Evolutionary conservation across 257 asterid species (phyloP), one percentile per base, ranked within the genome.

Genomic region (Solanum pinnatisectum): DNA sequence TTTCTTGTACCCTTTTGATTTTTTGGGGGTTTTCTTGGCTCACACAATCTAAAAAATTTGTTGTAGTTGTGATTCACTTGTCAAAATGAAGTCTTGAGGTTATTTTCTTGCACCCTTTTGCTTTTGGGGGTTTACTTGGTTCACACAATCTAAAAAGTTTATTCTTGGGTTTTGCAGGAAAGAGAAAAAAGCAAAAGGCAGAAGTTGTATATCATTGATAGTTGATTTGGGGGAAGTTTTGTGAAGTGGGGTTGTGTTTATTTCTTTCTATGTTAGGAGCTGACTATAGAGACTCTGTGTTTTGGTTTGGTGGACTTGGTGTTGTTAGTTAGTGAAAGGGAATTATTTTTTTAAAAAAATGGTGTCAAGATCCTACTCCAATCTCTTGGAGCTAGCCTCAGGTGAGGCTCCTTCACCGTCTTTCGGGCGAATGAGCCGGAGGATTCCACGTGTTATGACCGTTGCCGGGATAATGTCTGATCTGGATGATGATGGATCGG

Each of bases 331-430:
- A 52, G 87, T 59, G 84, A 37, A 81, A 81, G 83, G 49, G 33
- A 30, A 5, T 49, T 39, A 0, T 2, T 37, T 3, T 1, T 15
- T 15, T 3, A 37, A 32, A 79, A 76, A 84, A 82, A 94, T 96
- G 98, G 98, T 95, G 88, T 96, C 98, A 71, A 93, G 96, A 90
- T 96, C 98, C 85, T 96, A 96, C 89, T 95, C 98, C 84, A 96
- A 96, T 89, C 92, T 96, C 25, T 84, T 96, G 77, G 98, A 95
- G 92, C 93, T 96, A 30, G 98, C 98, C 73, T 95, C 98, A 5
- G 98, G 98, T 18, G 98, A 96, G 84, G 92, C 94, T 87, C 98
- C 94, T 87, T 90, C 95, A 22, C 94, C 93, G 6, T 93, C 98
- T 14, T 94, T 96, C 25, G 89, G 90, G 39, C 92, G 96, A 10